Evolutionary conservation across 352 stramenopile species (phyloP), one percentile per base, ranked within the genome.

Genomic region (Pythium guiyangense): DNA sequence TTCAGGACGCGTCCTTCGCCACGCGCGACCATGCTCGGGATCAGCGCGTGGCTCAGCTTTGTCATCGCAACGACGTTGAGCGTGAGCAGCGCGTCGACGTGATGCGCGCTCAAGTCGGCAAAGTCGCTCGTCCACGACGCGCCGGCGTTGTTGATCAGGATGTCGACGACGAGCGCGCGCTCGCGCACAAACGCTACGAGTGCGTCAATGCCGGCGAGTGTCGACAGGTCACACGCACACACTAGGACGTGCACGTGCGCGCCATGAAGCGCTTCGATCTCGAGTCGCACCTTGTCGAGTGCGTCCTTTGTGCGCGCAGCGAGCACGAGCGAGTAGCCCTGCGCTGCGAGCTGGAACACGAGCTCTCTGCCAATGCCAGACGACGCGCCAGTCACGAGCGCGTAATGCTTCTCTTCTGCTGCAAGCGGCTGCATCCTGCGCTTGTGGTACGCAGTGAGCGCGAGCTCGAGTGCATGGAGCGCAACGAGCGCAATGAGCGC

Each of bases 81-180:
- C 9, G 69, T 73, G 59, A 96, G 72, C 49, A 94, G 60, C 3
- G 71, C 63, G 50, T 88, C 73, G n/a, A 94, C 39, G 79, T 50
- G 31, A 66, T 62, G 15, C 57, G 42, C 18, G 64, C 67, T 4
- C 82, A 45, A 51, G 75, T 54, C 9, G 1, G 67, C 61, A 52
- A 94, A 90, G 45, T 67, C 57, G 26, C 77, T 71, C 11, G 57
- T 66, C 9, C 78, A 31, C 29, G 72, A 71, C 0, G 69, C 63
- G 3, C 81, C 77, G 2, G 78, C 86, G 53, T 92, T 94, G 67
- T 96, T 96, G 42, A 96, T 64, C 6, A 96, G 73, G 40, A 96
- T 86, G 48, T 96, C 86, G 49, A 96, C 65, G 18, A 86, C 55
- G 20, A 90, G 51, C 26, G 87, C 63, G 51, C 85, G 78, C 34